Evolutionary conservation across 2,329 filamentous ascomycete genomes (phyloP).

Genomic region (Madurella fahalii): DNA sequence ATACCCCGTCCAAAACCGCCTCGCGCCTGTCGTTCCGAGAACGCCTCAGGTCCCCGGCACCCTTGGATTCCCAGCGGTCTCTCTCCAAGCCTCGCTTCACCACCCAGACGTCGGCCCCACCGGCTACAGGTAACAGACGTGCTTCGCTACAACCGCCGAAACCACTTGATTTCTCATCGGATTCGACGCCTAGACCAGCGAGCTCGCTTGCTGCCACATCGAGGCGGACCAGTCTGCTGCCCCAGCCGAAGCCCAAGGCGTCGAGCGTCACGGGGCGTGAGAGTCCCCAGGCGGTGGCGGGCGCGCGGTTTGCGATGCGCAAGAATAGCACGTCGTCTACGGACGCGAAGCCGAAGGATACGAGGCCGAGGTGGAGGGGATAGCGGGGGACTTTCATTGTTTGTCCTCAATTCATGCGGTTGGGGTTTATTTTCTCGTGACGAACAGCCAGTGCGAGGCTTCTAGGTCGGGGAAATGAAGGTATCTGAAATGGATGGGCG

Average conservation of each 20-base stretch:
- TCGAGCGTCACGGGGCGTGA: constrained; percentile 41
- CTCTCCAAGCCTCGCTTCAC: constrained; percentile 43
- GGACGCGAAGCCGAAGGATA: constrained; percentile 36
- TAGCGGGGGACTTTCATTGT: not conserved
- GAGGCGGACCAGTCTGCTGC: constrained; percentile 52
- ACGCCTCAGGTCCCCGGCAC: constrained; percentile 43
- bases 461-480: constrained; percentile 37
- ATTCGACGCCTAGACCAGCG: constrained; percentile 43
- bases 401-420: not conserved
- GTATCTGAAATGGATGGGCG: too few species aligned
- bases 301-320: constrained; percentile 43
- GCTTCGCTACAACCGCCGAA: constrained; percentile 50
- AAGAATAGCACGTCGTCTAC: constrained; percentile 33
- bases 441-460: constrained; percentile 31
- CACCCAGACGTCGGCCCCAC: constrained; percentile 43
- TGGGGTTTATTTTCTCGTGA: not conserved
- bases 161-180: constrained; percentile 30
- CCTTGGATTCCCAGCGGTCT: constrained; percentile 42
- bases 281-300: constrained; percentile 45
- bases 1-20: constrained; percentile 44
- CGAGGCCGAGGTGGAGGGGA: constrained; percentile 43
- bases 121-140: constrained; percentile 41
- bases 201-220: constrained; percentile 50
- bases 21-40: constrained; percentile 49
- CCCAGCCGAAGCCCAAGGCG: constrained; percentile 39